These are phyloP conservation scores for Bombardia bombarda DNA, from an alignment of 495 filamentous ascomycete genomes.

Conservation along the genomic window DNA sequence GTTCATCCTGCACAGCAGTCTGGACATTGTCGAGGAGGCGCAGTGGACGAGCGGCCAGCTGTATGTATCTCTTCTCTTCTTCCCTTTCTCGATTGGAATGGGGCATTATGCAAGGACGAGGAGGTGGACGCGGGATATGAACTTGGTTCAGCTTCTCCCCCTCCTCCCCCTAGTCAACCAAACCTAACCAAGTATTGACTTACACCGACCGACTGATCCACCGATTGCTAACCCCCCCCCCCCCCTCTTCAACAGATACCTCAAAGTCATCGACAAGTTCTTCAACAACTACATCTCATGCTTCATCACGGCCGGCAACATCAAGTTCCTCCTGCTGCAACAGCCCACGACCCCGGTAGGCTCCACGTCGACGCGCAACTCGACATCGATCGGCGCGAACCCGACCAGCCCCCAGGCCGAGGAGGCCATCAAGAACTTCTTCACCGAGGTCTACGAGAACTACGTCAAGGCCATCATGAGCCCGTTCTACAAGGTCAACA, in stretches of 20 bases:
- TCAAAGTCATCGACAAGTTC: conserved; percentile 91
- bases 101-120: too few relatives aligned
- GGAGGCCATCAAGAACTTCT: conserved; percentile 89
- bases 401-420: conserved; percentile 81
- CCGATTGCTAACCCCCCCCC: conserved; percentile 1
- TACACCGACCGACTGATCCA: too few relatives aligned
- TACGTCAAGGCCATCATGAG: conserved; percentile 98
- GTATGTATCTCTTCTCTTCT: conserved; percentile 36
- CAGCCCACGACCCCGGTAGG: conserved; percentile 46
- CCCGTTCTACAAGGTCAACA: conserved; percentile 80
- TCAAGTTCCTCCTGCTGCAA: conserved; percentile 86
- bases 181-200: background rate
- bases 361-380: conserved; percentile 32
- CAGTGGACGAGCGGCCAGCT: conserved; percentile 81
- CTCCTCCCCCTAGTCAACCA: background rate
- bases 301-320: conserved; percentile 77
- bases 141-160: too few relatives aligned
- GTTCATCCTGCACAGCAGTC: conserved; percentile 85
- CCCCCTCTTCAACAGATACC: conserved; percentile 55
- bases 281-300: conserved; percentile 83
- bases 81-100: too few relatives aligned
- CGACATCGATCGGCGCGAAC: conserved; percentile 67
- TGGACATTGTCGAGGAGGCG: conserved; percentile 91
- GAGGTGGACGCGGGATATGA: too few relatives aligned
- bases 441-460: conserved; percentile 85